Evolutionary conservation across 768 basidiomycete genomes (phyloP).

Genomic region (Lactifluus volemus): DNA sequence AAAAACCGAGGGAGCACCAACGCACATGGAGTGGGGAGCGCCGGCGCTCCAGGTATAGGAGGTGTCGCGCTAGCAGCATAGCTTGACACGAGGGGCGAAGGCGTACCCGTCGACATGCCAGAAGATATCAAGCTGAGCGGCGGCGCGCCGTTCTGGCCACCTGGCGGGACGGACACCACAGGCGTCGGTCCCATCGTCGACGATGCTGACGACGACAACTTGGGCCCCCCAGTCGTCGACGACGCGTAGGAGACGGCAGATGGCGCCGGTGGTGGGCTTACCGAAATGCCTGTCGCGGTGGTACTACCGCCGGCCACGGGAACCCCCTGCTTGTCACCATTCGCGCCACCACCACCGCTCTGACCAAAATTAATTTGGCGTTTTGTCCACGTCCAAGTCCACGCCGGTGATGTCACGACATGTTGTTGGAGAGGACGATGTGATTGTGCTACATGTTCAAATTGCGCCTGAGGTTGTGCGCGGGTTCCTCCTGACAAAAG

Average conservation of each 20-base stretch:
- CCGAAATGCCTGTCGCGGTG: too few species aligned
- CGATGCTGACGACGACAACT: background rate
- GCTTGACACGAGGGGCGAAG: slow-evolving; percentile 42
- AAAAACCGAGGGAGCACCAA: slow-evolving; percentile 7
- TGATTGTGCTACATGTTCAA: background rate
- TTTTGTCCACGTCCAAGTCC: background rate
- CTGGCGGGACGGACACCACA: background rate
- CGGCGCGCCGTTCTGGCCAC: slow-evolving; percentile 32
- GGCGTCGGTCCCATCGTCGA: background rate
- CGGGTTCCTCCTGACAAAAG: slow-evolving; percentile 9
- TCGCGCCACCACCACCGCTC: background rate
- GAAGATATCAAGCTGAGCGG: slow-evolving; percentile 50
- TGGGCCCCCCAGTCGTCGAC: background rate
- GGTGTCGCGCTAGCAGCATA: slow-evolving; percentile 52
- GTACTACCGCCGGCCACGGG: too few species aligned
- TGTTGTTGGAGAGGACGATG: background rate
- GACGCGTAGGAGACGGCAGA: background rate
- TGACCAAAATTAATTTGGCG: slow-evolving; percentile 1
- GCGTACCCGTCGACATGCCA: slow-evolving; percentile 50
- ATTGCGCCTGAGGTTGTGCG: background rate
- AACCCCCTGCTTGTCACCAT: too few species aligned
- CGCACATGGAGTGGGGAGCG: slow-evolving; percentile 57
- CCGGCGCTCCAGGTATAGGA: slow-evolving; percentile 56
- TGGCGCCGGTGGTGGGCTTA: too few species aligned
- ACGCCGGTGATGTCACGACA: background rate